A percentile compares a stretch with the other conserved stretches of the same genome.
These are phyloP conservation scores for Chlorella ohadii DNA, from an alignment of 139 green algal species.

Conservation along the genomic window DNA sequence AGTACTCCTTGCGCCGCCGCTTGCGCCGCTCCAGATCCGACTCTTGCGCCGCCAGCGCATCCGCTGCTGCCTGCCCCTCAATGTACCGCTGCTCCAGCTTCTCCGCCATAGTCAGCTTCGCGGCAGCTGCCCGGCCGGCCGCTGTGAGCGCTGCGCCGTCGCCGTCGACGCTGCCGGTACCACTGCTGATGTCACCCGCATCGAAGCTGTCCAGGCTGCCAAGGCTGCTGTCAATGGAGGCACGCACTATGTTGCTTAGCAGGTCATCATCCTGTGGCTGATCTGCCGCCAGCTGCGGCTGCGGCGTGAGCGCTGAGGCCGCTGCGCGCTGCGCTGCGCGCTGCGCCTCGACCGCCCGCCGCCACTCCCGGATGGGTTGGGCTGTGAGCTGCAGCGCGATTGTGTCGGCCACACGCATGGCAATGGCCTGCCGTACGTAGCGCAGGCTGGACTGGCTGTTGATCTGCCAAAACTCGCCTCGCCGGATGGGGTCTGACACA, in stretches of 20 bases:
- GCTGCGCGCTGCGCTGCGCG: background rate
- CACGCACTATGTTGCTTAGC: slow-evolving; percentile 9
- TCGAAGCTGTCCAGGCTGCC: background rate
- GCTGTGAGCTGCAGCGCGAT: slow-evolving; percentile 24
- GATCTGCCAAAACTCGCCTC: slow-evolving; percentile 27
- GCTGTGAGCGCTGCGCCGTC: no score
- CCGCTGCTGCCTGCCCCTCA: background rate
- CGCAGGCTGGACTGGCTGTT: slow-evolving; percentile 20
- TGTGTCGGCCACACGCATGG: slow-evolving; percentile 23
- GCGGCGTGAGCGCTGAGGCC: background rate
- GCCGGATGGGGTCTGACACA: slow-evolving; percentile 31
- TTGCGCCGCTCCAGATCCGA: slow-evolving; percentile 18
- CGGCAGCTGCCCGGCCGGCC: no score
- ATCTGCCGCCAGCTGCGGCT: background rate
- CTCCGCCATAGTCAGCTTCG: slow-evolving; percentile 8
- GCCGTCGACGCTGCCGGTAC: no score
- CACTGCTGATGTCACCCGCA: no score
- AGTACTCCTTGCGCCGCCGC: slow-evolving; percentile 37
- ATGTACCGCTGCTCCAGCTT: slow-evolving; percentile 14
- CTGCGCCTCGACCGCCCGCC: background rate
- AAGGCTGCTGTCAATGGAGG: background rate
- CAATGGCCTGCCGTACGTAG: slow-evolving; percentile 31
- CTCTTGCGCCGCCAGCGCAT: background rate
- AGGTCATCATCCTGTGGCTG: background rate
- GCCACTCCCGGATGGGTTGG: background rate